A percentile compares a stretch with the other conserved stretches of the same genome.
Evolutionary conservation across 345 rosid genomes (phyloP).

Genomic region (Arabis hirsuta): DNA sequence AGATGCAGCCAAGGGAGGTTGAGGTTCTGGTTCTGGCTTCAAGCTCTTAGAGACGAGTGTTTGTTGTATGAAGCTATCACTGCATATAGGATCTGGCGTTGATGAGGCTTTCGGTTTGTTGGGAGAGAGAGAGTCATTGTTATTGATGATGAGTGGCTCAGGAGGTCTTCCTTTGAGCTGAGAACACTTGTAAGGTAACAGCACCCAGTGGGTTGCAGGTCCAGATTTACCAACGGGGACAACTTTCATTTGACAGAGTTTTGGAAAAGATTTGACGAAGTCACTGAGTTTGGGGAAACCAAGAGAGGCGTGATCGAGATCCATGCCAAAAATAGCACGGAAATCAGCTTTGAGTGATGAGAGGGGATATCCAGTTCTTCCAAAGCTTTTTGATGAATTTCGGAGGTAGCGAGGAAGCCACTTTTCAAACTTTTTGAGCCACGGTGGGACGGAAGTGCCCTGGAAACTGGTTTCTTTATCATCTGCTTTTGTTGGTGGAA

Average conservation of each 20-base stretch:
- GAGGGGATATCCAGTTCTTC: slow-evolving; percentile 62
- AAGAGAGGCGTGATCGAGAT: slow-evolving; percentile 72
- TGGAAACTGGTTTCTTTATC: slow-evolving; percentile 41
- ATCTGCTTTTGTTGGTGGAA: slow-evolving; percentile 35
- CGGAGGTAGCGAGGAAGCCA: slow-evolving; percentile 71
- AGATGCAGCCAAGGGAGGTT: background rate
- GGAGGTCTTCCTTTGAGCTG: slow-evolving; percentile 35
- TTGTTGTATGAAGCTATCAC: background rate
- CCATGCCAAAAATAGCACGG: slow-evolving; percentile 59
- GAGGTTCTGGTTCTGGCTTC: slow-evolving; percentile 17
- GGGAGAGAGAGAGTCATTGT: slow-evolving; percentile 5
- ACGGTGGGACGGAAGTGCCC: slow-evolving; percentile 42
- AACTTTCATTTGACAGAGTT: slow-evolving; percentile 54
- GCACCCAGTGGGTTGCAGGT: slow-evolving; percentile 70
- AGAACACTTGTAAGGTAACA: slow-evolving; percentile 51
- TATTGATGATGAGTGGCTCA: slow-evolving; percentile 36
- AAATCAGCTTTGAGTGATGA: slow-evolving; percentile 87
- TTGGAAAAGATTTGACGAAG: slow-evolving; percentile 62
- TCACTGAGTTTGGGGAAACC: slow-evolving; percentile 81
- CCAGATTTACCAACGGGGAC: slow-evolving; percentile 47
- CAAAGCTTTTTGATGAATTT: slow-evolving; percentile 41
- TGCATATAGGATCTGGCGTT: slow-evolving; percentile 7
- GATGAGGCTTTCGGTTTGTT: slow-evolving; percentile 28
- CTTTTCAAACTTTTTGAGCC: slow-evolving; percentile 65
- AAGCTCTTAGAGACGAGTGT: slow-evolving; percentile 26